Conservation (phyloP, 192 early-diverging fungal genomes). For the Coemansia biformis region DNA sequence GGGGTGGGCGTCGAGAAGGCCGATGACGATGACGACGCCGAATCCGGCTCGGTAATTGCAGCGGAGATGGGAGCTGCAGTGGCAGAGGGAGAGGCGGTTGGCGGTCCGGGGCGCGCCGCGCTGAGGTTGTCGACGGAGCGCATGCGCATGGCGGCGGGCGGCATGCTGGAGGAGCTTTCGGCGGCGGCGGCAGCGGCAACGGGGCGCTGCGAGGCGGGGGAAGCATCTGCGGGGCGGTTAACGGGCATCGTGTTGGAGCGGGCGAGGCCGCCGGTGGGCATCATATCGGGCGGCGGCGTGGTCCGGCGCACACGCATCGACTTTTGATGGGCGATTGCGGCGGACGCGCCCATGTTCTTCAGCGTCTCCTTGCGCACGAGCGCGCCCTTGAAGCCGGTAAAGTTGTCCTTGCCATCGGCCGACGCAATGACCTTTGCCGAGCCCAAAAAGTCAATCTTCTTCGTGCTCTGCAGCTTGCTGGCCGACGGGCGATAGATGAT, state of each 20-base stretch:
- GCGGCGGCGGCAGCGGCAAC: slow-evolving; percentile 8
- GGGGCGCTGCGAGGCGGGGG: too few relatives aligned
- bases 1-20: slow-evolving; percentile 23
- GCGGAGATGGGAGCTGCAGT: too few relatives aligned
- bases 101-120: too few relatives aligned
- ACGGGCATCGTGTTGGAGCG: slow-evolving; percentile 48
- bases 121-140: slow-evolving; percentile 8
- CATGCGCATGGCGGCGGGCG: slow-evolving; percentile 13
- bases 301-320: slow-evolving; percentile 43
- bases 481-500: slow-evolving; percentile 79
- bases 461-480: slow-evolving; percentile 77
- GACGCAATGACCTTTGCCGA: slow-evolving; percentile 81
- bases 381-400: slow-evolving; percentile 52
- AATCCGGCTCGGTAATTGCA: not conserved
- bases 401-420: slow-evolving; percentile 49
- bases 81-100: too few relatives aligned
- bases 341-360: slow-evolving; percentile 15
- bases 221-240: slow-evolving; percentile 18
- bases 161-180: slow-evolving; percentile 10
- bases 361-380: slow-evolving; percentile 48
- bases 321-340: slow-evolving; percentile 33
- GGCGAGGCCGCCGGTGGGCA: slow-evolving; percentile 16
- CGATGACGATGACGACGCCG: slow-evolving; percentile 6
- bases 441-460: slow-evolving; percentile 74
- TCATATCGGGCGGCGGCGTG: slow-evolving; percentile 38